Evolutionary conservation across 2,329 filamentous ascomycete species (phyloP), one percentile per base, ranked within the genome.

Genomic region (Beauveria pseudobassiana): DNA sequence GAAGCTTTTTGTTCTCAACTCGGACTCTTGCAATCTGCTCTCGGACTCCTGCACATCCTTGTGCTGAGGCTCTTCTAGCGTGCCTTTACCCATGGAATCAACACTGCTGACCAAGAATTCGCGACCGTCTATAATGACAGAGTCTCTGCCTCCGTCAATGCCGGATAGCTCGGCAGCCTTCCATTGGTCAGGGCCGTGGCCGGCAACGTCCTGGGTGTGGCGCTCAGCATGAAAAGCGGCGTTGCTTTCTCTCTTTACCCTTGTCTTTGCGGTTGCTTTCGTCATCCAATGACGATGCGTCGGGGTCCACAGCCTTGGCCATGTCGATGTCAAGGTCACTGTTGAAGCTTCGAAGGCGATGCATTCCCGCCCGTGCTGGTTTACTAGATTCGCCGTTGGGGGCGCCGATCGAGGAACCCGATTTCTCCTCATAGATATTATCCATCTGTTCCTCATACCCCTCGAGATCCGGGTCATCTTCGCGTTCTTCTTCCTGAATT

Each of bases 171-270:
- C 80, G 22, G 89, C 84, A 26, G 77, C 77, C 64, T 86, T 86
- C 86, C 93, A 90, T 60, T 87, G 85, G 71, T 98, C 93, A 4
- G 79, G 69, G 1, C 92, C 92, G 62, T 87, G 84, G 0, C 93
- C 93, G 59, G 87, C 86, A 24, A 96, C 86, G 69, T 97, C 93
- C 61, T 86, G 45, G 18, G n/a, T 20, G 9, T 56, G 52, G 6
- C 46, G 51, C 45, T 59, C 49, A 20, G 43, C 48, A 8, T 62
- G 51, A 8, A 48, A 53, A 2, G 10, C 24, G n/a, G 26, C 24
- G 12, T 57, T 22, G 10, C 51, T 59, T 6, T 69, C 70, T 60
- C 67, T 64, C 52, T 73, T 69, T 71, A 51, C 71, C 72, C 40
- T 64, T 65, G 4, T 65, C 64, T 50, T 70, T 67, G n/a, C 6